Percentiles rank a stretch among this genome's conserved stretches.
Conservation (phyloP, 768 basidiomycete species). For the Lentinula sp. region DNA sequence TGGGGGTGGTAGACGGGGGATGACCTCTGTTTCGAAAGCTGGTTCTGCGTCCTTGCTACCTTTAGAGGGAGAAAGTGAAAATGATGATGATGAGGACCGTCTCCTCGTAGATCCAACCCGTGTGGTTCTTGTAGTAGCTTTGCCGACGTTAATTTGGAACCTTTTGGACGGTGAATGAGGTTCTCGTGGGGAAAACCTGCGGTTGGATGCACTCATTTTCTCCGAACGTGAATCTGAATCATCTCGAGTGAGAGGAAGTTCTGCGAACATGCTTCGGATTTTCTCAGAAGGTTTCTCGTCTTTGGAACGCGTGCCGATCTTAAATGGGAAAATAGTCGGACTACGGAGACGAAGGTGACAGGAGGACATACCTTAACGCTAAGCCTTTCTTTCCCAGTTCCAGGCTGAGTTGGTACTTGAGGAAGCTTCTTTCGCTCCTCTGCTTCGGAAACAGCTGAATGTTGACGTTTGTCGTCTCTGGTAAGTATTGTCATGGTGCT, state of each 20-base stretch:
- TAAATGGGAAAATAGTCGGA: background rate
- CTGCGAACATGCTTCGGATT: constrained; percentile 53
- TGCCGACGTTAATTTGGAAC: constrained; percentile 34
- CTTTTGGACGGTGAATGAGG: constrained; percentile 5
- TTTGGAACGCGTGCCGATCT: constrained; percentile 49
- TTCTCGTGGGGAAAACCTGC: constrained; percentile 39
- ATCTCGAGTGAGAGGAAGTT: constrained; percentile 42
- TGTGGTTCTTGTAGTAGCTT: constrained; percentile 38
- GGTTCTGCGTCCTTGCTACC: constrained; percentile 24
- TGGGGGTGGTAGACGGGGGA: constrained; percentile 19
- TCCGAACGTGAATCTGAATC: constrained; percentile 10
- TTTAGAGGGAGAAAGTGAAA: constrained; percentile 22
- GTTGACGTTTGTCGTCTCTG: constrained; percentile 51
- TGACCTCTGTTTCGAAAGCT: constrained; percentile 49
- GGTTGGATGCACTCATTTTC: constrained; percentile 27
- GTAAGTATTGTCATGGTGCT: constrained; percentile 33
- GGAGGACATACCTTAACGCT: constrained; percentile 49
- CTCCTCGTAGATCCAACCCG: constrained; percentile 29
- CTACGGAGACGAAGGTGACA: constrained; percentile 1
- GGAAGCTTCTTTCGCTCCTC: constrained; percentile 61
- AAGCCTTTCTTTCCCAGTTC: constrained; percentile 61
- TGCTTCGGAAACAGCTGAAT: constrained; percentile 42
- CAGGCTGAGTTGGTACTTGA: constrained; percentile 56
- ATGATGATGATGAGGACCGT: constrained; percentile 33
- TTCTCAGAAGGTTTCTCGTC: constrained; percentile 78